Evolutionary conservation across 1,284 basidiomycete genomes (phyloP), one percentile per base, ranked within the genome.

Genomic region (Athelia psychrophila): DNA sequence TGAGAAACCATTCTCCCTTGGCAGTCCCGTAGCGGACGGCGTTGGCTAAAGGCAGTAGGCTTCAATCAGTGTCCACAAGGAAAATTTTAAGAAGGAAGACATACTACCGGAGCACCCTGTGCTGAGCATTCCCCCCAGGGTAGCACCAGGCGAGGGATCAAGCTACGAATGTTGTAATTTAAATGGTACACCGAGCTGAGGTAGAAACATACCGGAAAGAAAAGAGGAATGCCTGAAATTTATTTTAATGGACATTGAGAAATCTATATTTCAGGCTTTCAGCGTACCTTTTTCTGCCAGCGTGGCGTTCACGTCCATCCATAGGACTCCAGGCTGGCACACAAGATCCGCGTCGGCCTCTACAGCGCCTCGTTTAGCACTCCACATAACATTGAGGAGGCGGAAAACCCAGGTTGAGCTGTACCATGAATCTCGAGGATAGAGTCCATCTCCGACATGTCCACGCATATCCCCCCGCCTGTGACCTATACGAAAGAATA

Each of bases 81-180:
- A 22, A 10, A 46, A 54, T 23, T 44, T 24, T 53, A 19, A 2
- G 42, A 51, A 47, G 30, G 38, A 24, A 42, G 51, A 68, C 84
- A 50, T 62, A 88, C 87, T 88, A 57, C 87, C 88, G 19, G 84
- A 88, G 62, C 87, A 90, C 0, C 90, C 89, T 0, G 89, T 95
- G 47, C 87, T 88, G 23, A 93, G 77, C 93, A 98, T 97, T 0
- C 95, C 95, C 24, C 94, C 95, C 32, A 97, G 86, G 0, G 91
- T 93, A 1, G 94, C 93, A 20, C 79, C 78, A 1, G 84, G 86
- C 1, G 76, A 86, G 10, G 91, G 92, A 62, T 94, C 91, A 49
- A 90, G 75, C 86, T 91, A 53, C n/a, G 47, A 6, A 18, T 24
- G 3, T 24, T 13, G 47, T 23, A 46, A 18, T n/a, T n/a, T 36